phyloP scores from a whole-genome alignment of 2,329 filamentous ascomycete species.

The Ophiostoma montium region DNA sequence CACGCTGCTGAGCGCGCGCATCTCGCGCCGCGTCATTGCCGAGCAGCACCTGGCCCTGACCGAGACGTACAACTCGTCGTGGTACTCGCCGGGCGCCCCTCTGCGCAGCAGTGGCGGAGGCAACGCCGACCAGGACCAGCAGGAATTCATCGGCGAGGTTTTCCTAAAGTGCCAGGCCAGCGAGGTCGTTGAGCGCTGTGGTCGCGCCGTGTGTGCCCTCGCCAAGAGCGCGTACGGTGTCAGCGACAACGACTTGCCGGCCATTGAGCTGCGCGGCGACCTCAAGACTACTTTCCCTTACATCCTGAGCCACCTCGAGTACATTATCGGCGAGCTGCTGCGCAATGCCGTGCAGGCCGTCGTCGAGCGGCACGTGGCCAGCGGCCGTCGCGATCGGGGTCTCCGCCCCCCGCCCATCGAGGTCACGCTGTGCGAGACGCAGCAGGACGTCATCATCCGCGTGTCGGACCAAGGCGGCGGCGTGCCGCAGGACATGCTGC shows the following conservation, averaged over 20 bases:
- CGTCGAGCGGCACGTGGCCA: constrained; percentile 50
- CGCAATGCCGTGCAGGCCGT: constrained; percentile 91
- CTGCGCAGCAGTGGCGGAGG: no score
- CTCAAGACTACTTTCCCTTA: constrained; percentile 87
- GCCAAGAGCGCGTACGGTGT: constrained; percentile 58
- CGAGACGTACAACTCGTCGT: constrained; percentile 81
- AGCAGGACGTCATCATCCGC: constrained; percentile 89
- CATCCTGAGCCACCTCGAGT: constrained; percentile 89
- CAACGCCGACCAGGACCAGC: constrained; percentile 35
- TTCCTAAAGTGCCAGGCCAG: constrained; percentile 85
- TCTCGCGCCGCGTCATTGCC: constrained; percentile 89
- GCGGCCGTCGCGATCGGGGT: neutral
- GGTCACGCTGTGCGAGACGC: constrained; percentile 84
- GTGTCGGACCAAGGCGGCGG: constrained; percentile 94
- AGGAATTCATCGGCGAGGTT: constrained; percentile 79
- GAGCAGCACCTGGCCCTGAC: constrained; percentile 93
- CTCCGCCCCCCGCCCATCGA: constrained; percentile 66
- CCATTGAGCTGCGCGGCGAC: constrained; percentile 73
- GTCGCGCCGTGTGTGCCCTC: constrained; percentile 58
- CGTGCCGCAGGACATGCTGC: constrained; percentile 69
- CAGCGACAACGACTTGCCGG: constrained; percentile 55
- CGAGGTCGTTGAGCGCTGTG: constrained; percentile 77
- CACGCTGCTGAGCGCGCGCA: constrained; percentile 81
- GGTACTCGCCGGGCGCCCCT: constrained; percentile 73
- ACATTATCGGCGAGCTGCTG: constrained; percentile 89